A percentile compares a stretch with the other conserved stretches of the same genome.
phyloP scores from a whole-genome alignment of 2,329 filamentous ascomycete genomes.

The Monosporascus cannonballus region DNA sequence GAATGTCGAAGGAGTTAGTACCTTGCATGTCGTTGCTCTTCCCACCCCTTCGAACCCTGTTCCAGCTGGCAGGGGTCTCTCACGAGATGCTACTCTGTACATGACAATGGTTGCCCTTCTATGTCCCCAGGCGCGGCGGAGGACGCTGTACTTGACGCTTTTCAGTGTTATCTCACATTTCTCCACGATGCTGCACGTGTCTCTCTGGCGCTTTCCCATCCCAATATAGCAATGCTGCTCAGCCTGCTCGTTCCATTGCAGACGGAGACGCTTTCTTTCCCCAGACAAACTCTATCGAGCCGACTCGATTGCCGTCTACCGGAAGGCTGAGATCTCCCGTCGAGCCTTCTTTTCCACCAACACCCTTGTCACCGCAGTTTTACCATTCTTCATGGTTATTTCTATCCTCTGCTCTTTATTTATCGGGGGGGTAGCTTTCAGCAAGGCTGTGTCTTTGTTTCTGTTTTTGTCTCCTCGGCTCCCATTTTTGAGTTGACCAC shows the following conservation, averaged over 20 bases:
- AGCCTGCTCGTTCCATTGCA: conserved; percentile 30
- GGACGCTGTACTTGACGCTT: conserved; percentile 11
- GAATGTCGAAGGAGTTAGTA: background rate
- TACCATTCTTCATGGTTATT: conserved; percentile 21
- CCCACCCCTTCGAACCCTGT: background rate
- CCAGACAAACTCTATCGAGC: conserved; percentile 22
- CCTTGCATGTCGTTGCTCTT: background rate
- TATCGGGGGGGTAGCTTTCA: conserved; percentile 15
- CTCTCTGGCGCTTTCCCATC: conserved; percentile 25
- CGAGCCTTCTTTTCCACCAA: conserved; percentile 25
- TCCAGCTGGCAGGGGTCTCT: background rate
- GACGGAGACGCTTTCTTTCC: conserved; percentile 26
- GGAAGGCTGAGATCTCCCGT: conserved; percentile 32
- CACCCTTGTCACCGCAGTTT: conserved; percentile 21
- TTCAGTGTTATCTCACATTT: conserved; percentile 15
- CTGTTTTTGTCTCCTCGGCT: conserved; percentile 19
- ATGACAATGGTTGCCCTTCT: conserved; percentile 9
- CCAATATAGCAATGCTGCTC: conserved; percentile 37
- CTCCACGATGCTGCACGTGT: conserved; percentile 20
- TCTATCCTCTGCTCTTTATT: conserved; percentile 25
- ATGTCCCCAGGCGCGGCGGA: conserved; percentile 10
- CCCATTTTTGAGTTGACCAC: conserved; percentile 35
- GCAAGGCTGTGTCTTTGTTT: conserved; percentile 29
- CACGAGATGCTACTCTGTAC: conserved; percentile 5
- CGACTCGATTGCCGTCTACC: conserved; percentile 23